Percentiles rank a stretch among this genome's conserved stretches.
These are phyloP conservation scores for Pigoraptor vietnamica DNA, from an alignment of 78 protist species.

Conservation along the genomic window DNA sequence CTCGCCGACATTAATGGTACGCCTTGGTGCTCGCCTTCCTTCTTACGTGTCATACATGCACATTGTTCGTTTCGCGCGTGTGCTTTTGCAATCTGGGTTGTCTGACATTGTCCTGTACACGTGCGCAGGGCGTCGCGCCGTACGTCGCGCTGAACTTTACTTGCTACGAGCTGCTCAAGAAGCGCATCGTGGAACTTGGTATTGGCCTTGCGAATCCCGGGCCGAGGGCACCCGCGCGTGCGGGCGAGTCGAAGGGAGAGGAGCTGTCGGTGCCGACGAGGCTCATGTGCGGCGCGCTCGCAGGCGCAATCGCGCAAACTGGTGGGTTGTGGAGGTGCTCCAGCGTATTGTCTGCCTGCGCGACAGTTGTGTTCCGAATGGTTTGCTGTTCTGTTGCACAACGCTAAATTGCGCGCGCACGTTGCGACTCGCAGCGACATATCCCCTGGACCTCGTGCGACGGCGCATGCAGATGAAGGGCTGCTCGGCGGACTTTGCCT, in stretches of 20 bases:
- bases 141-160: conserved; percentile 79
- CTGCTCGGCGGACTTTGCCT: conserved; percentile 22
- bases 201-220: not conserved
- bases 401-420: too few relatives aligned
- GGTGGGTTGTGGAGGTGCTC: too few relatives aligned
- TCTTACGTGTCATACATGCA: too few relatives aligned
- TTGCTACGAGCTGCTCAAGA: conserved; percentile 62
- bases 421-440: conserved; percentile 55
- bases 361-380: not conserved
- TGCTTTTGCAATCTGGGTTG: too few relatives aligned
- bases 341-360: not conserved
- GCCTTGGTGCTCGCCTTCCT: conserved; percentile 42
- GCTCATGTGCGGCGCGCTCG: conserved; percentile 49
- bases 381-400: too few relatives aligned
- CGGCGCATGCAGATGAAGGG: conserved; percentile 63
- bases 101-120: too few relatives aligned
- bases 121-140: conserved; percentile 63
- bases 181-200: not conserved
- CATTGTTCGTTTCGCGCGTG: too few relatives aligned
- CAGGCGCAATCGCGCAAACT: conserved; percentile 65
- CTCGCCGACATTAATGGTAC: conserved; percentile 50
- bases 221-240: not conserved
- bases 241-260: not conserved
- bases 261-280: not conserved
- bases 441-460: conserved; percentile 66